Percentiles rank a stretch among this genome's conserved stretches.
These are phyloP conservation scores for Colletotrichum musae DNA, from an alignment of 2,329 filamentous ascomycete species.

Conservation along the genomic window DNA sequence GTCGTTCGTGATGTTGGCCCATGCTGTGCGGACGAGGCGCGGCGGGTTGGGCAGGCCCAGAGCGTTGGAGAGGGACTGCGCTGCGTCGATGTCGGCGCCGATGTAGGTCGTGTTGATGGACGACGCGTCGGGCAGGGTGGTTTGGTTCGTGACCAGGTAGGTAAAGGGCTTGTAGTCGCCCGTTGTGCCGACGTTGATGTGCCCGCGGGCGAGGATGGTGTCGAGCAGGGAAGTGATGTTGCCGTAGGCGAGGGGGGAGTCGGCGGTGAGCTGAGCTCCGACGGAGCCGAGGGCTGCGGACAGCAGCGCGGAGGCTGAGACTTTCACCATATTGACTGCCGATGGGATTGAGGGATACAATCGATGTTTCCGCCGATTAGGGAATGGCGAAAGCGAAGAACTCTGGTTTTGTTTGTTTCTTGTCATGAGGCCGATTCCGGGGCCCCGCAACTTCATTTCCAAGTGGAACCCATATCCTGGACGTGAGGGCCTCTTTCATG, in stretches of 20 bases:
- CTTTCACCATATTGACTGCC: neutral
- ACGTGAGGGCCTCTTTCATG: constrained; percentile 7
- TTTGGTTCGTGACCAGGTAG: constrained; percentile 34
- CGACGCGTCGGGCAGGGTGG: constrained; percentile 11
- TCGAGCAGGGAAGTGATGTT: constrained; percentile 39
- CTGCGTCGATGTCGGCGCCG: constrained; percentile 39
- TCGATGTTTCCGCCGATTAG: neutral
- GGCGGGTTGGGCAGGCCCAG: constrained; percentile 34
- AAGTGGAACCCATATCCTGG: constrained; percentile 26
- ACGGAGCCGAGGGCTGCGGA: neutral
- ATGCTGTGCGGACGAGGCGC: constrained; percentile 24
- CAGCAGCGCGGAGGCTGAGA: constrained; percentile 1
- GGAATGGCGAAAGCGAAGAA: neutral
- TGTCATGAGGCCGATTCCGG: constrained; percentile 26
- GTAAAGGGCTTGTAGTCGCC: constrained; percentile 41
- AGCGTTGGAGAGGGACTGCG: constrained; percentile 39
- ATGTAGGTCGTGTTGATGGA: constrained; percentile 39
- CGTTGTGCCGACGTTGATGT: constrained; percentile 38
- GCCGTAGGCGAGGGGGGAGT: constrained; percentile 10
- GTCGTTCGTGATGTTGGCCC: constrained; percentile 37
- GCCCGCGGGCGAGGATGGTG: constrained; percentile 29
- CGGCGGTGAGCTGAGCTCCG: constrained; percentile 9
- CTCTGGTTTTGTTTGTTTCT: neutral
- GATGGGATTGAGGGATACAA: neutral
- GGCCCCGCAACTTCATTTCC: constrained; percentile 34